Conservation (phyloP, 371 early-diverging fungal species). For the Catenaria anguillulae region DNA sequence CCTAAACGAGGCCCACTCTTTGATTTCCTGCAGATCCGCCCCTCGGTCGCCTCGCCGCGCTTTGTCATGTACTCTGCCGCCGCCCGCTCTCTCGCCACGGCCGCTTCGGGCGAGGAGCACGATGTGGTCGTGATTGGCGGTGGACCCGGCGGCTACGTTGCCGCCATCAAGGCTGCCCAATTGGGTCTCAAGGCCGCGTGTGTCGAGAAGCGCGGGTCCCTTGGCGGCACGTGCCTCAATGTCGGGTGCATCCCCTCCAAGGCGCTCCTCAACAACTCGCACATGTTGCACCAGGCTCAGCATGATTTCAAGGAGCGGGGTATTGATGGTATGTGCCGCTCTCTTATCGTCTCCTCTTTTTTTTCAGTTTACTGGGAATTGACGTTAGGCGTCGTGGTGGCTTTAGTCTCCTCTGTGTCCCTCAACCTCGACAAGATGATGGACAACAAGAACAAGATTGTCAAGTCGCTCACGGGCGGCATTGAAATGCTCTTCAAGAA, state of each 20-base stretch:
- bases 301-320: conserved; percentile 86
- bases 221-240: conserved; percentile 97
- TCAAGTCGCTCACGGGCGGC: conserved; percentile 77
- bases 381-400: too few relatives aligned
- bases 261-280: conserved; percentile 94
- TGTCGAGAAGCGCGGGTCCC: conserved; percentile 87
- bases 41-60: too few relatives aligned
- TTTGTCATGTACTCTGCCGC: too few relatives aligned
- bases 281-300: conserved; percentile 83
- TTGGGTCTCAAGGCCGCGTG: conserved; percentile 93
- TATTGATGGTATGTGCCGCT: too few relatives aligned
- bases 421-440: conserved; percentile 77
- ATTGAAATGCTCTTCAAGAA: conserved; percentile 92
- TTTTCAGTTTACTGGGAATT: not conserved
- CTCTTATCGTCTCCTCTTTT: too few relatives aligned
- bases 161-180: conserved; percentile 97
- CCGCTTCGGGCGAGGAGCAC: conserved; percentile 35
- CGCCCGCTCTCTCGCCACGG: not conserved
- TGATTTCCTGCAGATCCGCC: too few relatives aligned
- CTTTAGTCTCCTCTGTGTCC: conserved; percentile 32
- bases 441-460: conserved; percentile 80
- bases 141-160: conserved; percentile 97
- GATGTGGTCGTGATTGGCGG: conserved; percentile 84
- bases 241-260: conserved; percentile 99
- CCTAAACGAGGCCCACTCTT: too few relatives aligned